phyloP scores from a whole-genome alignment of 2,329 filamentous ascomycete species.

The Fusarium chuoi region DNA sequence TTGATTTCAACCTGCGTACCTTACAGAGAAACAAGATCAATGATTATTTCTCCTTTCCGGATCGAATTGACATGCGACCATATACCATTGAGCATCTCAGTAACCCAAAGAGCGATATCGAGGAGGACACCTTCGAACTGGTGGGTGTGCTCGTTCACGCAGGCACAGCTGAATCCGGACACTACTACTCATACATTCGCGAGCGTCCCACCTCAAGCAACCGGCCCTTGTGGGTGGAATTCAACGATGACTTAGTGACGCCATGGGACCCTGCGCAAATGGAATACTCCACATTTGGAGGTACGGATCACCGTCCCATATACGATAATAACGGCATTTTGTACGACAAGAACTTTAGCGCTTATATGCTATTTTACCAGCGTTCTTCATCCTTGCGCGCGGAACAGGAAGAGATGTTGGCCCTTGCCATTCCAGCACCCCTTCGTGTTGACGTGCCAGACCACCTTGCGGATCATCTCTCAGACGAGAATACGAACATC shows the following conservation, averaged over 20 bases:
- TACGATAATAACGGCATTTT: conserved; percentile 57
- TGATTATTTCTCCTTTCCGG: conserved; percentile 90
- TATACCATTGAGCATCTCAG: conserved; percentile 90
- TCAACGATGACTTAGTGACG: conserved; percentile 89
- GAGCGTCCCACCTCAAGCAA: conserved; percentile 71
- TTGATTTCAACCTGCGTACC: conserved; percentile 81
- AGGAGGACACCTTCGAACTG: conserved; percentile 86
- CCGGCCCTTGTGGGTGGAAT: conserved; percentile 80
- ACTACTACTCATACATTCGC: conserved; percentile 96
- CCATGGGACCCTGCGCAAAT: conserved; percentile 80
- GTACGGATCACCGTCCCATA: conserved; percentile 64
- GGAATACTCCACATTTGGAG: conserved; percentile 83
- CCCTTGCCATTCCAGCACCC: conserved; percentile 45
- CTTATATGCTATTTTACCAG: conserved; percentile 99
- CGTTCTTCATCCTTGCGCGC: conserved; percentile 72
- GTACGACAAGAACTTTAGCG: conserved; percentile 81
- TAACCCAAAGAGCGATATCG: conserved; percentile 62
- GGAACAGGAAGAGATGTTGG: conserved; percentile 59
- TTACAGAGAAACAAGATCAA: conserved; percentile 93
- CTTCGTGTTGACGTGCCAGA: conserved; percentile 58
- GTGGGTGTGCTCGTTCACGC: conserved; percentile 96
- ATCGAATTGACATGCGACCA: conserved; percentile 83
- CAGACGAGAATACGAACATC: conserved; percentile 76
- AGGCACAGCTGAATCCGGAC: conserved; percentile 91
- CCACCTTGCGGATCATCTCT: conserved; percentile 68